Evolutionary conservation across 495 filamentous ascomycete genomes (phyloP).

Genomic region (Aspergillus panamensis): DNA sequence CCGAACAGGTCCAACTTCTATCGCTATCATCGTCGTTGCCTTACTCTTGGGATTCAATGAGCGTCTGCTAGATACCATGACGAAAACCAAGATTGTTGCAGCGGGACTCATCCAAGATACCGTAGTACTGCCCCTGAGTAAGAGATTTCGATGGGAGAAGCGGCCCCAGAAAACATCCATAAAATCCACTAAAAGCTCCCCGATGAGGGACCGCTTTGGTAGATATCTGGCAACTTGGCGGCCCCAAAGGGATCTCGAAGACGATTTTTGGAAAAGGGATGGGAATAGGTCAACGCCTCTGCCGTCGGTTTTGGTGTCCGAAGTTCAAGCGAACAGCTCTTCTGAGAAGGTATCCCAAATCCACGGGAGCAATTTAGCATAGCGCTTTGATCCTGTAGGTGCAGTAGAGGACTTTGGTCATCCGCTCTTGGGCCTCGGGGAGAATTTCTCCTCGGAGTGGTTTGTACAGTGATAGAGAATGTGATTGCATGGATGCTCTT

Average conservation of each 20-base stretch:
- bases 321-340: constrained; percentile 8
- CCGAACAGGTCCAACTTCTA: constrained; percentile 31
- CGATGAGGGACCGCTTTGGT: constrained; percentile 25
- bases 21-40: constrained; percentile 42
- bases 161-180: constrained; percentile 11
- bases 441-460: neutral
- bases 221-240: constrained; percentile 22
- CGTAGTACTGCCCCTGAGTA: constrained; percentile 20
- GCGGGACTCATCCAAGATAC: constrained; percentile 28
- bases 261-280: constrained; percentile 39
- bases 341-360: constrained; percentile 6
- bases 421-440: neutral
- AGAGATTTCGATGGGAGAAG: constrained; percentile 10
- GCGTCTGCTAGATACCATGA: constrained; percentile 31
- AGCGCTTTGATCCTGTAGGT: neutral
- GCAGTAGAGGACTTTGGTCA: neutral
- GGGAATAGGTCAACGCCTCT: constrained; percentile 19
- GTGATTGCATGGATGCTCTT: no score
- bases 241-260: constrained; percentile 25
- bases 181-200: constrained; percentile 23
- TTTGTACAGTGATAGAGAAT: no score
- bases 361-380: neutral
- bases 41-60: constrained; percentile 44
- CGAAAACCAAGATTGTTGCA: constrained; percentile 27
- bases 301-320: constrained; percentile 16